Percentiles rank a stretch among this genome's conserved stretches.
phyloP scores from a whole-genome alignment of 106 monocot species.

The Chionographis japonica region DNA sequence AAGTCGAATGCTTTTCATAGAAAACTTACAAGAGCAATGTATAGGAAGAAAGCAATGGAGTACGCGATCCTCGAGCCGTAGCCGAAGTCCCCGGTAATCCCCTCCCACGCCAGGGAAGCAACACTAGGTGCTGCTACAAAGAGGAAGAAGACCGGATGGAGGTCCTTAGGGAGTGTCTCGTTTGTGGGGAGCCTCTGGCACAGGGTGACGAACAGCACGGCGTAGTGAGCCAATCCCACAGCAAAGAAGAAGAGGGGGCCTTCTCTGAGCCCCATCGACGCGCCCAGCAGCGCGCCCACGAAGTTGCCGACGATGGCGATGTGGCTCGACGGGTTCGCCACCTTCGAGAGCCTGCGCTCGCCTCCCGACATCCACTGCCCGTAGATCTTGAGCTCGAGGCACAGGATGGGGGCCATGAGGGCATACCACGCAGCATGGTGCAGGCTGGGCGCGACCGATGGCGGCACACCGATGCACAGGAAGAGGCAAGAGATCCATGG shows the following conservation, averaged over 20 bases:
- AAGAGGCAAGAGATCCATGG: slow-evolving; percentile 65
- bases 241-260: slow-evolving; percentile 67
- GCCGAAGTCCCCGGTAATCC: slow-evolving; percentile 50
- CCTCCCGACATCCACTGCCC: slow-evolving; percentile 75
- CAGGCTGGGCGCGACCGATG: slow-evolving; percentile 20
- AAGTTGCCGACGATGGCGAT: slow-evolving; percentile 74
- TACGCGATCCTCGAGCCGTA: slow-evolving; percentile 42
- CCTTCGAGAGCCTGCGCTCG: slow-evolving; percentile 60
- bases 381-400: slow-evolving; percentile 71
- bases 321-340: slow-evolving; percentile 80
- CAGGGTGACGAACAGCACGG: slow-evolving; percentile 82
- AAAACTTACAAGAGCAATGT: slow-evolving; percentile 53
- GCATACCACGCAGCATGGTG: slow-evolving; percentile 41
- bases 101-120: slow-evolving; percentile 69
- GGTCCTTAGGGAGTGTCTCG: slow-evolving; percentile 54
- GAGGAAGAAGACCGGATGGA: slow-evolving; percentile 85
- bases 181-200: slow-evolving; percentile 84
- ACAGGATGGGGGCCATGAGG: slow-evolving; percentile 53
- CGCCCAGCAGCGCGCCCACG: slow-evolving; percentile 55
- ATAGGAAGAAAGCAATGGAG: slow-evolving; percentile 55
- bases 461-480: slow-evolving; percentile 33
- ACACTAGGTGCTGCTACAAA: slow-evolving; percentile 79
- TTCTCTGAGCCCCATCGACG: slow-evolving; percentile 47
- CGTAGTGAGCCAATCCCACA: slow-evolving; percentile 74
- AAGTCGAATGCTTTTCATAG: not conserved